These are phyloP conservation scores for Globisporangium cederbergense DNA, from an alignment of 352 stramenopile genomes.

Conservation along the genomic window DNA sequence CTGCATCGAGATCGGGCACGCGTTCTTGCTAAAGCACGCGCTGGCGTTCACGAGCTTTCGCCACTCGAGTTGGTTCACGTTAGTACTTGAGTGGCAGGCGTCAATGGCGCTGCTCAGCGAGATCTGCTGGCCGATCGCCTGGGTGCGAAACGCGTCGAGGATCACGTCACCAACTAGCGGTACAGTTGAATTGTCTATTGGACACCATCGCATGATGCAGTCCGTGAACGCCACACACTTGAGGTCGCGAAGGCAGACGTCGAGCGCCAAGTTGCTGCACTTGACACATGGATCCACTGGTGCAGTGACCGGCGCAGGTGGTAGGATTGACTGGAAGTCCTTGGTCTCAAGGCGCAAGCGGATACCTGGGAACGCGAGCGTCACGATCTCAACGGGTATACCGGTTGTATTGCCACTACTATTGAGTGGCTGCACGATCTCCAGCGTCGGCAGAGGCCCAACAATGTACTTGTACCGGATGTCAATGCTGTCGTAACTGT, in stretches of 20 bases:
- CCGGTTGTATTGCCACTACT: constrained; percentile 2
- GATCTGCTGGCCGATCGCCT: constrained; percentile 23
- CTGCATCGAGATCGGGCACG: constrained; percentile 38
- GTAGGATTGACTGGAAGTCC: constrained; percentile 24
- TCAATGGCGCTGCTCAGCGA: constrained; percentile 32
- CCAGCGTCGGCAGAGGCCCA: constrained; percentile 37
- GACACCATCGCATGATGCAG: constrained; percentile 33
- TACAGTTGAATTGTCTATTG: constrained; percentile 1
- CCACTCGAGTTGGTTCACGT: constrained; percentile 36
- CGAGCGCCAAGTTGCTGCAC: constrained; percentile 37
- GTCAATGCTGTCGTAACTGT: constrained; percentile 22
- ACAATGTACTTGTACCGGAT: constrained; percentile 51
- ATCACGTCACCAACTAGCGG: constrained; percentile 31
- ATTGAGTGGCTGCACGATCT: constrained; percentile 12
- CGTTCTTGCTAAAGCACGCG: constrained; percentile 41
- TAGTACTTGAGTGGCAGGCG: constrained; percentile 26
- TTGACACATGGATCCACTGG: constrained; percentile 14
- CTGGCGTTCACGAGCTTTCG: constrained; percentile 47
- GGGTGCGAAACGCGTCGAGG: constrained; percentile 31
- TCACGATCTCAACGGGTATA: neutral
- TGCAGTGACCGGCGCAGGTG: constrained; percentile 10
- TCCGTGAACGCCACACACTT: constrained; percentile 50
- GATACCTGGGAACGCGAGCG: constrained; percentile 20
- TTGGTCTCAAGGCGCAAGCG: constrained; percentile 31
- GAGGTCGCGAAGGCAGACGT: constrained; percentile 47